phyloP scores from a whole-genome alignment of 2,329 filamentous ascomycete genomes.

The Phaeosphaeria sp. region DNA sequence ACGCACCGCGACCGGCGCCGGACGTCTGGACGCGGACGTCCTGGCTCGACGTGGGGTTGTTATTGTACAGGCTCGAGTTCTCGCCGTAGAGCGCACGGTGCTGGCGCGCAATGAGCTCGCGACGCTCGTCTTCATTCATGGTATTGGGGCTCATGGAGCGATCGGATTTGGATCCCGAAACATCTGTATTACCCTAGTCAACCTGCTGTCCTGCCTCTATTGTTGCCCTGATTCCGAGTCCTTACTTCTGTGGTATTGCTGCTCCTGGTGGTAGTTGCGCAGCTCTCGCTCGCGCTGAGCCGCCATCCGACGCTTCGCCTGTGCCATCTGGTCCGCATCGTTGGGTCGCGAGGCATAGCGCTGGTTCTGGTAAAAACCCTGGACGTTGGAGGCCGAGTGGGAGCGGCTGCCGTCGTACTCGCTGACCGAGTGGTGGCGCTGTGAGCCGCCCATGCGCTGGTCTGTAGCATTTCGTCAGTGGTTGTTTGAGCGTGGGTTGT shows the following conservation, averaged over 20 bases:
- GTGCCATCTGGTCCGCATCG: conserved; percentile 98
- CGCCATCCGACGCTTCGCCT: conserved; percentile 98
- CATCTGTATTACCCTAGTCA: conserved; percentile 70
- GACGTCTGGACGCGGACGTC: conserved; percentile 66
- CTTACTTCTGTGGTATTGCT: conserved; percentile 99
- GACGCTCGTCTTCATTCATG: conserved; percentile 95
- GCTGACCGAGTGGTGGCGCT: conserved; percentile 83
- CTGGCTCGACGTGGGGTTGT: conserved; percentile 71
- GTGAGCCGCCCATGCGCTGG: conserved; percentile 70
- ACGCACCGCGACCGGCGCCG: conserved; percentile 72
- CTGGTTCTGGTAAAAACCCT: conserved; percentile 93
- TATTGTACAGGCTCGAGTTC: conserved; percentile 70
- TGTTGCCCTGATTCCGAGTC: conserved; percentile 76
- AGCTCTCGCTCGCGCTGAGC: conserved; percentile 98
- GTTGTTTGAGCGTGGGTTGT: not conserved
- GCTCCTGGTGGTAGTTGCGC: conserved; percentile 99
- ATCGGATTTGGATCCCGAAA: conserved; percentile 80
- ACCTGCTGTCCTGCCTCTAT: conserved; percentile 51
- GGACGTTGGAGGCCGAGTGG: conserved; percentile 78
- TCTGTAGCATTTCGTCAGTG: conserved; percentile 53
- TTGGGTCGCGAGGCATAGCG: conserved; percentile 86
- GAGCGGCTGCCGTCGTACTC: conserved; percentile 81
- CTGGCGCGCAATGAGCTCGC: conserved; percentile 94
- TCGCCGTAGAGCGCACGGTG: conserved; percentile 92
- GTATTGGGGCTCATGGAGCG: conserved; percentile 82